These are phyloP conservation scores for Suhomyces bribrorum DNA, from an alignment of 1,139 yeast genomes.

Conservation along the genomic window DNA sequence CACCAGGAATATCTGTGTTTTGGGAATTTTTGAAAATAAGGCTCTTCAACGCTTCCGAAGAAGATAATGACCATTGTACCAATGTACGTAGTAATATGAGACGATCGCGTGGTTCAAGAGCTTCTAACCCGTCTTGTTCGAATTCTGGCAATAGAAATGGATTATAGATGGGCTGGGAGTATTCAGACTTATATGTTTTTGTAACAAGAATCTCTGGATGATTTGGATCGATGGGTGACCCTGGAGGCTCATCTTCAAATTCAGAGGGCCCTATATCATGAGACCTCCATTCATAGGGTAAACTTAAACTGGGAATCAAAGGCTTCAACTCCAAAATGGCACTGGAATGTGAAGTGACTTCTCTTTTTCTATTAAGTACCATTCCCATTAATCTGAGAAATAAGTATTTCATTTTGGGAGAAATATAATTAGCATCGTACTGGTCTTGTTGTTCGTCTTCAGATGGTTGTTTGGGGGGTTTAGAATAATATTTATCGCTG, in stretches of 20 bases:
- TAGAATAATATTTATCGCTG: slow-evolving; percentile 1
- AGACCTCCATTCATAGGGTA: slow-evolving; percentile 23
- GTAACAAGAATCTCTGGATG: slow-evolving; percentile 38
- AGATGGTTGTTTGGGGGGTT: neutral
- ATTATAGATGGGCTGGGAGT: slow-evolving; percentile 20
- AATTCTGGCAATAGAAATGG: slow-evolving; percentile 42
- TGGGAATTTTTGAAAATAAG: slow-evolving; percentile 33
- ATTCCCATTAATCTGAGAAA: slow-evolving; percentile 39
- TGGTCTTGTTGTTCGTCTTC: slow-evolving; percentile 1
- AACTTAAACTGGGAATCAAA: slow-evolving; percentile 22
- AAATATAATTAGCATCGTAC: slow-evolving; percentile 18
- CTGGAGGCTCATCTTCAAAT: slow-evolving; percentile 15
- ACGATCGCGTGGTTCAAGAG: slow-evolving; percentile 48
- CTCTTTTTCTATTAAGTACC: slow-evolving; percentile 44
- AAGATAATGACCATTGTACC: slow-evolving; percentile 50
- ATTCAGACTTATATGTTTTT: slow-evolving; percentile 8
- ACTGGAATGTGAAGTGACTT: slow-evolving; percentile 29
- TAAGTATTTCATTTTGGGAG: slow-evolving; percentile 37
- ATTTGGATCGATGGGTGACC: slow-evolving; percentile 37
- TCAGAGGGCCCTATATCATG: slow-evolving; percentile 12
- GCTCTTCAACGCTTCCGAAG: slow-evolving; percentile 45
- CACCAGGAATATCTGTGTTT: slow-evolving; percentile 46
- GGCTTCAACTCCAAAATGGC: slow-evolving; percentile 47
- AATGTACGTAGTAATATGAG: slow-evolving; percentile 47
- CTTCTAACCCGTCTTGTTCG: slow-evolving; percentile 45